Percentiles rank a stretch among this genome's conserved stretches.
Evolutionary conservation across 177 flowering plant species (phyloP).

Genomic region (Vitis hybrid): DNA sequence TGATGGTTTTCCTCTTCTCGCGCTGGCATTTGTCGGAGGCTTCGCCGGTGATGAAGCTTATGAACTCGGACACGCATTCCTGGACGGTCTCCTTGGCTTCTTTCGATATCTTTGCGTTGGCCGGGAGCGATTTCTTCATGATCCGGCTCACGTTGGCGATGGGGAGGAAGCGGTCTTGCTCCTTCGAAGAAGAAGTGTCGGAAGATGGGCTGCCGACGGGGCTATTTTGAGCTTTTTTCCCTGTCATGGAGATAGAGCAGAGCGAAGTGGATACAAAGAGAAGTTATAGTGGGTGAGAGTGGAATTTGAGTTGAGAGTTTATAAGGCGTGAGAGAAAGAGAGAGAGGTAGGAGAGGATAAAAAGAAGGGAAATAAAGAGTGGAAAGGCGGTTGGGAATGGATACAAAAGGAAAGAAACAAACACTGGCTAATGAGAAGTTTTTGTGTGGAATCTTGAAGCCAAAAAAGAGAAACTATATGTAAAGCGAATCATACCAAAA

Average conservation of each 20-base stretch:
- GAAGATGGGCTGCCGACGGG: constrained; percentile 28
- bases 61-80: constrained; percentile 52
- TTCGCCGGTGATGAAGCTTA: constrained; percentile 53
- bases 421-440: not conserved
- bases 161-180: constrained; percentile 46
- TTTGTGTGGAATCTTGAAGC: too few species aligned
- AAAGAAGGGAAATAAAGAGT: not conserved
- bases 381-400: constrained; percentile 29
- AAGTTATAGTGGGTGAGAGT: too few species aligned
- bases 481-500: not conserved
- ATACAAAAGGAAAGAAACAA: constrained; percentile 16
- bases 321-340: not conserved
- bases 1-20: constrained; percentile 53
- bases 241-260: constrained; percentile 12
- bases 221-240: constrained; percentile 21
- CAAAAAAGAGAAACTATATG: too few species aligned
- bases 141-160: constrained; percentile 50
- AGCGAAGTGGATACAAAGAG: too few species aligned
- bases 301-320: too few species aligned
- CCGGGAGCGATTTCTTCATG: constrained; percentile 49
- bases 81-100: constrained; percentile 56
- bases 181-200: constrained; percentile 24
- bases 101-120: constrained; percentile 47
- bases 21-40: constrained; percentile 51
- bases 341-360: not conserved